phyloP scores from a whole-genome alignment of 345 rosid species.

The Citrus mangshanensis region DNA sequence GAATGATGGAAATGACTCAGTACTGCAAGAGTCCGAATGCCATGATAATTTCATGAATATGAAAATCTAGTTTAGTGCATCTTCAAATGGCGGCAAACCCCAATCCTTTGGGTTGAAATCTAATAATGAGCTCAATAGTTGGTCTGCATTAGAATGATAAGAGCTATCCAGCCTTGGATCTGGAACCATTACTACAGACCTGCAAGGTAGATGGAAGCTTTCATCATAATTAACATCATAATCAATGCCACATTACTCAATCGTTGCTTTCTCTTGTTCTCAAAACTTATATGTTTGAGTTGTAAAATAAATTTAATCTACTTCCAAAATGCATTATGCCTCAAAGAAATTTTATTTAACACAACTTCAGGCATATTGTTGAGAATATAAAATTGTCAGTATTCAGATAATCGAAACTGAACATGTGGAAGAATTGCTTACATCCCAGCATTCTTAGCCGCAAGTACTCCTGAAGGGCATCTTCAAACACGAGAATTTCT shows the following conservation, averaged over 20 bases:
- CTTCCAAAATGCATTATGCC: background rate
- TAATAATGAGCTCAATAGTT: conserved; percentile 59
- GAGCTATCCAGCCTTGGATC: conserved; percentile 82
- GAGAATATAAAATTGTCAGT: background rate
- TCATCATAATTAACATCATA: background rate
- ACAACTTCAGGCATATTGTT: background rate
- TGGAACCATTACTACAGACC: conserved; percentile 85
- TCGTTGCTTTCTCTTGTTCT: background rate
- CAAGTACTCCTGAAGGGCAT: conserved; percentile 88
- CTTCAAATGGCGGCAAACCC: conserved; percentile 73
- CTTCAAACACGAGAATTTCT: conserved; percentile 77
- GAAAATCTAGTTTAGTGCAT: conserved; percentile 19
- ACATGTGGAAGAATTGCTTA: conserved; percentile 36
- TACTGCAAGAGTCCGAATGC: no score
- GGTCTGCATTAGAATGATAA: conserved; percentile 59
- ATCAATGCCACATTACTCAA: background rate
- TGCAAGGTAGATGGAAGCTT: conserved; percentile 23
- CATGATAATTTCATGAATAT: background rate
- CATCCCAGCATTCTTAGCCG: conserved; percentile 94
- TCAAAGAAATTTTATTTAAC: background rate
- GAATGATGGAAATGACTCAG: background rate
- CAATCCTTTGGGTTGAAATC: conserved; percentile 69
- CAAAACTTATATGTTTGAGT: background rate
- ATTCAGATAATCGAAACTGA: background rate
- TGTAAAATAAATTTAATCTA: background rate